Percentiles rank a stretch among this genome's conserved stretches.
Conservation (phyloP, 129 eudicot species). For the Calendula officinalis region DNA sequence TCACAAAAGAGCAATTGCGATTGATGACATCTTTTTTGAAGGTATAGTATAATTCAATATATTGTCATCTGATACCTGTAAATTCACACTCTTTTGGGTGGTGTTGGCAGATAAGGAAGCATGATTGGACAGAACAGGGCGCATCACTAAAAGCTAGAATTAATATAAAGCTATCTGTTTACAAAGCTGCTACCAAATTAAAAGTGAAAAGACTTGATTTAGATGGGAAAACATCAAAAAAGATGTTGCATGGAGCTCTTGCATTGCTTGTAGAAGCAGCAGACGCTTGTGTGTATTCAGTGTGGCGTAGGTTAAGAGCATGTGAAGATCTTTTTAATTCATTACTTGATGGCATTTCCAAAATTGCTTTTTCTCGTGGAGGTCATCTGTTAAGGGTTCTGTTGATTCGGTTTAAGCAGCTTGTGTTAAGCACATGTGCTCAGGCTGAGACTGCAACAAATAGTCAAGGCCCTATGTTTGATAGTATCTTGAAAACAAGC, state of each 20-base stretch:
- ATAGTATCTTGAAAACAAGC: slow-evolving; percentile 71
- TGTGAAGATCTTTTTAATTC: slow-evolving; percentile 92
- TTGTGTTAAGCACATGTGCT: slow-evolving; percentile 82
- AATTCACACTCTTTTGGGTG: too few relatives aligned
- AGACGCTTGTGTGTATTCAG: slow-evolving; percentile 77
- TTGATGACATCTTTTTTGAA: slow-evolving; percentile 65
- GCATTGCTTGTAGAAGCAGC: slow-evolving; percentile 86
- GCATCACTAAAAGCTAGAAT: slow-evolving; percentile 67
- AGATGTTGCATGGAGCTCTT: slow-evolving; percentile 79
- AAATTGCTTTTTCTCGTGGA: slow-evolving; percentile 79
- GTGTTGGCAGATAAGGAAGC: slow-evolving; percentile 84
- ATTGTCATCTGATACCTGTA: not conserved
- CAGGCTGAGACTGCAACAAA: slow-evolving; percentile 76
- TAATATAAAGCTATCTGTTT: slow-evolving; percentile 71
- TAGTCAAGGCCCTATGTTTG: slow-evolving; percentile 85
- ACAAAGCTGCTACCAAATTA: slow-evolving; percentile 66
- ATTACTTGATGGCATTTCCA: slow-evolving; percentile 86
- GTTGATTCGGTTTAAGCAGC: slow-evolving; percentile 83
- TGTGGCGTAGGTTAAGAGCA: slow-evolving; percentile 83
- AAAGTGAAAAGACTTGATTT: slow-evolving; percentile 53
- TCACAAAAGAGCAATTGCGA: slow-evolving; percentile 68
- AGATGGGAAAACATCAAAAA: slow-evolving; percentile 78
- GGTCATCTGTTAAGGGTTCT: slow-evolving; percentile 86
- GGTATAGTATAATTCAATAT: slow-evolving; percentile 36
- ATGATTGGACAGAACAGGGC: slow-evolving; percentile 87